Evolutionary conservation across 140 eudicot genomes (phyloP).

Genomic region (Stevia rebaudiana): DNA sequence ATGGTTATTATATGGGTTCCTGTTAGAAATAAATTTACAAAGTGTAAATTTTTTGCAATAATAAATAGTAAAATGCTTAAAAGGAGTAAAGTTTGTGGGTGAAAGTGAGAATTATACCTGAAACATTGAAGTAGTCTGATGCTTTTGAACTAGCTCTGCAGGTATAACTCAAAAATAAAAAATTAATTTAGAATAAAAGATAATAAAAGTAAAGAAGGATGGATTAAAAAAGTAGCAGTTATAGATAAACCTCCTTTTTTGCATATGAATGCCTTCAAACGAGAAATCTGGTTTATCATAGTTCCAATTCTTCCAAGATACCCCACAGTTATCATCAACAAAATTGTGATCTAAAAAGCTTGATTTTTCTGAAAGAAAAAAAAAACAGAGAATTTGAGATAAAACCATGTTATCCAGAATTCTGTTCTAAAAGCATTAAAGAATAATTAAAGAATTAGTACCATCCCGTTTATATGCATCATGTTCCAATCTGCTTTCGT

Average conservation of each 20-base stretch:
- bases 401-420: constrained; percentile 5
- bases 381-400: constrained; percentile 11
- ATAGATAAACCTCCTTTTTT: constrained; percentile 36
- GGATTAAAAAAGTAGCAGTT: background rate
- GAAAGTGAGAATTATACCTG: constrained; percentile 28
- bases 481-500: constrained; percentile 29
- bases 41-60: too few relatives aligned
- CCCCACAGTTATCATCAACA: constrained; percentile 31
- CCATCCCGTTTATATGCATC: constrained; percentile 40
- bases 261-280: constrained; percentile 29
- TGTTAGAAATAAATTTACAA: background rate
- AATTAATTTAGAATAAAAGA: background rate
- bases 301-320: constrained; percentile 37
- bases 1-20: background rate
- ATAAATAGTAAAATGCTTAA: background rate
- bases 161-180: constrained; percentile 19
- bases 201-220: background rate
- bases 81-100: background rate
- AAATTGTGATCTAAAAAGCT: constrained; percentile 38
- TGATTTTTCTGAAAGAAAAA: constrained; percentile 29
- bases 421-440: constrained; percentile 6
- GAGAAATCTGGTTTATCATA: constrained; percentile 31
- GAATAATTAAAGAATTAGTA: constrained; percentile 18
- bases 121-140: constrained; percentile 22
- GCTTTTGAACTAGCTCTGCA: constrained; percentile 42